Base-by-base conservation (phyloP, 2,329 filamentous ascomycete genomes). In the Lasiodiplodia sp. region DNA sequence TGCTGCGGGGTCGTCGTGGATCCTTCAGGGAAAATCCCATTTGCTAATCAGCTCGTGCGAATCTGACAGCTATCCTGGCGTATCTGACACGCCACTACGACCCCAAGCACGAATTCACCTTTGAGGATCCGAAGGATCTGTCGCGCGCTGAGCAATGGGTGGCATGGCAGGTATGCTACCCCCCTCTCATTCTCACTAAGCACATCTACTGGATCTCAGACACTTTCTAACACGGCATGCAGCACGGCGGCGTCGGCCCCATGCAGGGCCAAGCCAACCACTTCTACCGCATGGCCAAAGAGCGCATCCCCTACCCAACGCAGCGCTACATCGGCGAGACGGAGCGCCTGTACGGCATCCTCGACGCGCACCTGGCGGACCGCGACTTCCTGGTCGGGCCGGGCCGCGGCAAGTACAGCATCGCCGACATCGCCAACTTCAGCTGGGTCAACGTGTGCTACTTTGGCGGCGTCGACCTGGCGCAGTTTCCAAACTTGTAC, bases 81-180 rank as follows among this genome's bases (percentile, higher is more conserved):
- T 84, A 84, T 70, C 73, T 84, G 37, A 80, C 81, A 12, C 78
- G 82, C 40, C 78, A 82, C 71, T 83, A 84, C 72, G 83, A 84
- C 68, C 78, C 80, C 8, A 80, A 84, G 25, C 76, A 83, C 74
- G 81, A 81, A 56, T 82, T 84, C 71, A 80, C 76, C 68, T 84
- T 84, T 77, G 77, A 75, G 25, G 83, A 86, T 40, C 78, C 81
- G 53, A 78, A 84, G 53, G 82, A 86, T 72, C 70, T 83, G 47
- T 80, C 79, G 7, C 75, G 80, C 49, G 82, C 81, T 51, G 86
- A 89, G 80, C 85, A 88, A 76, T 91, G 89, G 89, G 84, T 89
- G 71, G 85, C 86, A 49, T 91, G 88, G 87, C 82, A 83, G 73
- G 68, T 70, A 64, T n/a, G 68, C 44, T 52, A 3, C 31, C 2